phyloP scores from a whole-genome alignment of 805 yeast genomes.

The Yamadazyma akitaensis region DNA sequence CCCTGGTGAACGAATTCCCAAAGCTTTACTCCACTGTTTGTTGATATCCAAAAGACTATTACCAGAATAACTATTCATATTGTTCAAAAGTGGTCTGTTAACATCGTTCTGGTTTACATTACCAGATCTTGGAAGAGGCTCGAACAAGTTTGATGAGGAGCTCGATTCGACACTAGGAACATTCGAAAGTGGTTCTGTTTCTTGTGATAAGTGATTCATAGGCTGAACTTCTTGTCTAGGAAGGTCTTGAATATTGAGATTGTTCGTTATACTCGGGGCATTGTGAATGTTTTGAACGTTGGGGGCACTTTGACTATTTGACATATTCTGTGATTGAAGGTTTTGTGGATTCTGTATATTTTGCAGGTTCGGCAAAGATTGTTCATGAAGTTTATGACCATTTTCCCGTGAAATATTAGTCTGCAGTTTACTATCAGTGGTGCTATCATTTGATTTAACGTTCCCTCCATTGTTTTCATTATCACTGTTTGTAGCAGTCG shows the following conservation, averaged over 20 bases:
- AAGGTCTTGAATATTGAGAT: constrained; percentile 2
- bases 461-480: not conserved
- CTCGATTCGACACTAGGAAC: constrained; percentile 11
- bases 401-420: no score
- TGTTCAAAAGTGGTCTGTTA: constrained; percentile 1
- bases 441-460: not conserved
- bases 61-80: constrained; percentile 3
- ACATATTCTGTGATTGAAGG: not conserved
- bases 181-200: not conserved
- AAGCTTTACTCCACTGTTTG: constrained; percentile 15
- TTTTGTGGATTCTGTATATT: not conserved
- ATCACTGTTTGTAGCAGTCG: not conserved
- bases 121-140: constrained; percentile 9
- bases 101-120: not conserved
- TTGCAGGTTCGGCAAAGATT: not conserved
- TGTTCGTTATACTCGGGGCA: not conserved
- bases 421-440: not conserved
- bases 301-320: not conserved
- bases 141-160: constrained; percentile 10
- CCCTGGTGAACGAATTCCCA: constrained; percentile 15
- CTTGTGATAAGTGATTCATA: not conserved
- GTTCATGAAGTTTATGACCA: not conserved
- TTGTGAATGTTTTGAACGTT: not conserved
- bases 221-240: not conserved
- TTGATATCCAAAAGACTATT: constrained; percentile 9